Evolutionary conservation across 768 basidiomycete species (phyloP), one percentile per base, ranked within the genome.

Genomic region (Chalciporus pseudorubinellus): DNA sequence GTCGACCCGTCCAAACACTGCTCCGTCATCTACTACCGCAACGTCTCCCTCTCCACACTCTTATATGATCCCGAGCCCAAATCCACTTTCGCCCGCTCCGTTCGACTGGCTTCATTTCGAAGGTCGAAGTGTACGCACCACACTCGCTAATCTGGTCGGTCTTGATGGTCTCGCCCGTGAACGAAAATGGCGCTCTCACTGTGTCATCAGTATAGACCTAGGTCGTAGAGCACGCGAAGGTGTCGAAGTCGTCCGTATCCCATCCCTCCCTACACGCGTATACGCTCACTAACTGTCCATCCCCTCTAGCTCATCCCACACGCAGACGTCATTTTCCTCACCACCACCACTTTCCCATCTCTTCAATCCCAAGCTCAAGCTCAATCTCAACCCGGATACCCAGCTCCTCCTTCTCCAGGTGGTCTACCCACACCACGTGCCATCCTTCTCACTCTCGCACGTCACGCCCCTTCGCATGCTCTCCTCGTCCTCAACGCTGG

Each of bases 51-150:
- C 54, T 11, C 60, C 53, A 12, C 54, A 48, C 20, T 12, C 53
- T 2, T n/a, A 53, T 19, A 40, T 51, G 24, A 22, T 69, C 3
- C 64, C 72, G 42, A 67, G 74, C 43, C 64, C 60, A 29, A 82
- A 75, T 50, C 74, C 76, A 8, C 76, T 79, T 53, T 84, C 81
- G 44, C 84, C 85, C 0, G 87, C 89, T 0, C 91, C 89, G 0
- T 87, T 92, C 47, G 87, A 92, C 57, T 91, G 90, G 88, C 70
- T 93, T 6, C 89, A 92, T 61, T 88, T 93, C 53, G 90, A 92
- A 59, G 90, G 89, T 4, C 74, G 90, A 3, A 85, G 81, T 0
- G 83, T 87, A 28, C 89, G 87, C 67, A 90, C 87, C 10, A 92
- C 89, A 4, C 68, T 89, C 22, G 83, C 75, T 58, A 92, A 92